Evolutionary conservation across 2,329 filamentous ascomycete genomes (phyloP).

Genomic region (Mariannaea elegans): DNA sequence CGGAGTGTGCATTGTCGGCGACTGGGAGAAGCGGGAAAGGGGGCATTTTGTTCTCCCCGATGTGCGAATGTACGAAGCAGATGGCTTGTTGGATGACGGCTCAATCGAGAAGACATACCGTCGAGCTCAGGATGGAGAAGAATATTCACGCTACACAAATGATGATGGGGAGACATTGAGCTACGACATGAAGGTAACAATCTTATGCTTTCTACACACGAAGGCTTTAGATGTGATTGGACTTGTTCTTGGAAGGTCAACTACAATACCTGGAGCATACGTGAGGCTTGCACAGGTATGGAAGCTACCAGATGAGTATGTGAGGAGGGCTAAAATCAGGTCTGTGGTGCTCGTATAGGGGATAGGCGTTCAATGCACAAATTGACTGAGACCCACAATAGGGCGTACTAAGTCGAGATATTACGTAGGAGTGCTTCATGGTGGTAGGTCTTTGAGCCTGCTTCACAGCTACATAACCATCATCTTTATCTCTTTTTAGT

Average conservation of each 20-base stretch:
- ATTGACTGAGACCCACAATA: too few species aligned
- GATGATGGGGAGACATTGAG: not conserved
- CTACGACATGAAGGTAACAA: not conserved
- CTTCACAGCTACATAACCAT: too few species aligned
- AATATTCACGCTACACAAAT: not conserved
- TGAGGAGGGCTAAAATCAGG: too few species aligned
- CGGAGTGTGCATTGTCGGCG: not conserved
- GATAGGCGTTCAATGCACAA: too few species aligned
- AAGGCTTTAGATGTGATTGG: conserved; percentile 2
- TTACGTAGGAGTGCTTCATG: too few species aligned
- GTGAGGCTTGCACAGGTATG: conserved; percentile 5
- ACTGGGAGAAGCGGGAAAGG: not conserved
- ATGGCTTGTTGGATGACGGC: not conserved
- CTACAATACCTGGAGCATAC: conserved; percentile 8
- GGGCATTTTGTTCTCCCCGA: conserved; percentile 8
- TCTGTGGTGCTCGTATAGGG: too few species aligned
- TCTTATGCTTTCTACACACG: conserved; percentile 11
- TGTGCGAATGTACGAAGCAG: conserved; percentile 9
- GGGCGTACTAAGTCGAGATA: too few species aligned
- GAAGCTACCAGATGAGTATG: conserved; percentile 6
- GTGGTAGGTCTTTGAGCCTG: too few species aligned
- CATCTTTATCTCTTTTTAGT: too few species aligned
- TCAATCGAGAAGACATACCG: conserved; percentile 2
- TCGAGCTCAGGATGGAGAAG: not conserved
- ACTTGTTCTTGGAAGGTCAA: conserved; percentile 11